Evolutionary conservation across 2,329 filamentous ascomycete species (phyloP), one percentile per base, ranked within the genome.

Genomic region (Penicillium capsulatum): DNA sequence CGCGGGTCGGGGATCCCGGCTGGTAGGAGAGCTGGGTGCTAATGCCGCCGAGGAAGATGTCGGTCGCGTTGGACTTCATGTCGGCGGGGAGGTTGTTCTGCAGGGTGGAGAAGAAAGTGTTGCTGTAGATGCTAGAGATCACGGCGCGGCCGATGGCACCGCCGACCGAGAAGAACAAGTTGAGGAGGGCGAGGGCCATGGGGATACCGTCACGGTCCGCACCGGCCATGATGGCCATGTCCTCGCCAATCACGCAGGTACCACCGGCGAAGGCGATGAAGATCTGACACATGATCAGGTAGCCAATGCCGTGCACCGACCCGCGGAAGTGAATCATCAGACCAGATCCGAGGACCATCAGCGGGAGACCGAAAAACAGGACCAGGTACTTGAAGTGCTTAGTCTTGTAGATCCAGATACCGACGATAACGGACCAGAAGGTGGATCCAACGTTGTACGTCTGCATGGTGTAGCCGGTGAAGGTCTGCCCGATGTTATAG

Each of bases 141-240:
- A 63, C 59, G 2, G 60, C 57, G 13, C 47, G 43, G 1, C 65
- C 65, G 10, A 66, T 58, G 2, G 64, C 57, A 3, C 60, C 58
- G 1, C 65, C 65, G 2, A 68, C 39, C 17, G 53, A 66, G 15
- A 52, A 48, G 41, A 58, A 64, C 7, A 68, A 45, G 7, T 59
- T 57, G 15, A 68, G 38, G 9, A 68, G 36, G 7, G 65, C 58
- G 9, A 68, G 53, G 51, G 66, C 58, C 58, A 67, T 63, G 15
- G 77, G 75, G 4, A 79, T 66, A 29, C 77, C 69, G 36, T 75
- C 68, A 35, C 79, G 76, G 41, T 71, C 71, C 11, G 74, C 72
- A 2, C 74, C 70, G 0, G 74, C 68, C 59, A 81, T 75, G 28
- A 81, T 72, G 4, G 77, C 75, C 48, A 83, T 73, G 44, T 82